These are phyloP conservation scores for Flammula alnicola DNA, from an alignment of 1,284 basidiomycete genomes.

Conservation along the genomic window DNA sequence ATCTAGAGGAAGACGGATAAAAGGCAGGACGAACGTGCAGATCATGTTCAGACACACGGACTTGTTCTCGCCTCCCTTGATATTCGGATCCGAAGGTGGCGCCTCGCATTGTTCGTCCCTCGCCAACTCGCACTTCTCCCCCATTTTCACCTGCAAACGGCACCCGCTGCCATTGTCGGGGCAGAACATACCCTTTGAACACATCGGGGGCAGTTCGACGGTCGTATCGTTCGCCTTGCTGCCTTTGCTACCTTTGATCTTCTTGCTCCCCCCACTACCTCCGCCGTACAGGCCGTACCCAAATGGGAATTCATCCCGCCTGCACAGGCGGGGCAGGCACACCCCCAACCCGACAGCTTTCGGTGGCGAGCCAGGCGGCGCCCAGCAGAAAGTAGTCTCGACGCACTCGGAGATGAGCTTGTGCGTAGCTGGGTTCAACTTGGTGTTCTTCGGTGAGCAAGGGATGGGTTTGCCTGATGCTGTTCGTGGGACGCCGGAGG, in stretches of 20 bases:
- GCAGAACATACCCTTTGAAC: conserved; percentile 61
- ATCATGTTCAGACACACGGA: conserved; percentile 63
- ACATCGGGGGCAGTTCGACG: conserved; percentile 56
- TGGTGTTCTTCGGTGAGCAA: conserved; percentile 48
- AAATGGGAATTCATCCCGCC: conserved; percentile 69
- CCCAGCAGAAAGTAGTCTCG: conserved; percentile 62
- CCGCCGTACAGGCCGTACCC: conserved; percentile 49
- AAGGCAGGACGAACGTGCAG: conserved; percentile 58
- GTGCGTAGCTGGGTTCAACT: conserved; percentile 61
- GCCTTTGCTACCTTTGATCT: conserved; percentile 9
- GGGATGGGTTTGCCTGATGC: conserved; percentile 29
- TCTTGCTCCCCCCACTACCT: conserved; percentile 19
- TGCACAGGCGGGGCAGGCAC: conserved; percentile 54
- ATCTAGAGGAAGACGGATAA: conserved; percentile 2
- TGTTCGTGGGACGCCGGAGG: conserved; percentile 24
- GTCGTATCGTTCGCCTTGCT: conserved; percentile 3
- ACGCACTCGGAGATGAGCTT: conserved; percentile 70
- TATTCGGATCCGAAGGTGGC: conserved; percentile 43
- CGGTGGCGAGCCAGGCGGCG: conserved; percentile 31
- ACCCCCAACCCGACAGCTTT: conserved; percentile 38
- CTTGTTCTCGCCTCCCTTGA: conserved; percentile 54
- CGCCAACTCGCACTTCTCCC: conserved; percentile 66
- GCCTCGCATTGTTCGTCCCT: conserved; percentile 72
- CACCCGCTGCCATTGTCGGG: conserved; percentile 63
- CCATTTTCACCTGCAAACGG: conserved; percentile 46